phyloP scores from a whole-genome alignment of 2,329 filamentous ascomycete species.

The Dactylonectria macrodidyma region DNA sequence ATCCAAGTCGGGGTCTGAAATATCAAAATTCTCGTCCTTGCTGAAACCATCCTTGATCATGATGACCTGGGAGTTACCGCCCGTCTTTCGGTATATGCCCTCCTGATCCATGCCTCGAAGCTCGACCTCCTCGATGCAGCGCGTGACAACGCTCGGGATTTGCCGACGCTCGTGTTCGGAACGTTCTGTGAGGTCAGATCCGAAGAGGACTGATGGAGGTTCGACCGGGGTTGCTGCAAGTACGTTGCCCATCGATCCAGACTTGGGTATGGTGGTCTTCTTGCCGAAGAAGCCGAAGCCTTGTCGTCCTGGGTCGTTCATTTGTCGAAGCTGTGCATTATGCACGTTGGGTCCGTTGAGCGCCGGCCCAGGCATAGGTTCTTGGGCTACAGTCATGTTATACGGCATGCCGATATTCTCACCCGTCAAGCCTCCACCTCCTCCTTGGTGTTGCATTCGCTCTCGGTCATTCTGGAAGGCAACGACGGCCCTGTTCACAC shows the following conservation, averaged over 20 bases:
- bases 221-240: constrained; percentile 63
- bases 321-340: constrained; percentile 34
- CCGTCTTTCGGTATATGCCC: constrained; percentile 98
- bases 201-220: constrained; percentile 79
- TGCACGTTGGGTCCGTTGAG: constrained; percentile 50
- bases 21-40: constrained; percentile 87
- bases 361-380: constrained; percentile 21
- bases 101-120: constrained; percentile 96
- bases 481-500: constrained; percentile 91
- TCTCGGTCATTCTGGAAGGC: constrained; percentile 76
- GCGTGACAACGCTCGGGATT: constrained; percentile 90
- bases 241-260: constrained; percentile 60
- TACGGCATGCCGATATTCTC: constrained; percentile 81
- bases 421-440: constrained; percentile 62
- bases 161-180: constrained; percentile 90
- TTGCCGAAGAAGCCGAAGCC: constrained; percentile 82
- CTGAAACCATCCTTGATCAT: constrained; percentile 93
- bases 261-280: constrained; percentile 67
- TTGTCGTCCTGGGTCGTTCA: constrained; percentile 61
- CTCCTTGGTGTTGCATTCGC: constrained; percentile 63
- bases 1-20: constrained; percentile 93
- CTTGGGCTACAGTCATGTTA: constrained; percentile 74
- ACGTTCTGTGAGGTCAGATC: constrained; percentile 88
- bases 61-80: constrained; percentile 92
- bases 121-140: constrained; percentile 97